A percentile compares a stretch with the other conserved stretches of the same genome.
phyloP scores from a whole-genome alignment of 441 rosid species.

The Theobroma grandiflorum region DNA sequence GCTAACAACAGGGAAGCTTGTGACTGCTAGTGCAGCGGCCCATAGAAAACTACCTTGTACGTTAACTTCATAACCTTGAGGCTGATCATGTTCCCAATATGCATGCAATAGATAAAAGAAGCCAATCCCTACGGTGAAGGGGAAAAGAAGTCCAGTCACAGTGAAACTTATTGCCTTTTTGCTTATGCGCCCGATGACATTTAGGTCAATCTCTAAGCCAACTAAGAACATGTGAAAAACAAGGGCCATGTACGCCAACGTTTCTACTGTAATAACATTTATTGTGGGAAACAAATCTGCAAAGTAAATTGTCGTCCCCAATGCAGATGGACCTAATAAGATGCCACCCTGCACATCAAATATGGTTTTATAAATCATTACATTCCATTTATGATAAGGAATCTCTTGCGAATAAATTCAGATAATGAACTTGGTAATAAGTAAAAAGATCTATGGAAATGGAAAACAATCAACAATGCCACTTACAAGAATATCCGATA shows the following conservation, averaged over 20 bases:
- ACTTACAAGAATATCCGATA: conserved; percentile 45
- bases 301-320: conserved; percentile 26
- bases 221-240: conserved; percentile 50
- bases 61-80: not conserved
- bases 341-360: conserved; percentile 50
- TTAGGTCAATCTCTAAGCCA: conserved; percentile 50
- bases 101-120: conserved; percentile 28
- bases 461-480: not conserved
- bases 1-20: conserved; percentile 46
- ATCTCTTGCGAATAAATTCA: not conserved
- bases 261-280: conserved; percentile 32
- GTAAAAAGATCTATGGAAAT: not conserved
- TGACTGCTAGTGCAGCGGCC: conserved; percentile 41
- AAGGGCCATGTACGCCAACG: conserved; percentile 46
- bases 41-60: conserved; percentile 31
- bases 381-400: not conserved
- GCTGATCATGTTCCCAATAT: too few species aligned
- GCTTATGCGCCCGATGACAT: conserved; percentile 29
- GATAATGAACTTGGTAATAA: not conserved
- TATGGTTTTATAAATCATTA: not conserved
- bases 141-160: conserved; percentile 32
- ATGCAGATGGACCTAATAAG: conserved; percentile 43
- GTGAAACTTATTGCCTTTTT: conserved; percentile 35
- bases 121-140: conserved; percentile 42
- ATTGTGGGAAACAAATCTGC: conserved; percentile 29